These are phyloP conservation scores for Acephala macrosclerotiorum DNA, from an alignment of 2,329 filamentous ascomycete genomes.

Conservation along the genomic window DNA sequence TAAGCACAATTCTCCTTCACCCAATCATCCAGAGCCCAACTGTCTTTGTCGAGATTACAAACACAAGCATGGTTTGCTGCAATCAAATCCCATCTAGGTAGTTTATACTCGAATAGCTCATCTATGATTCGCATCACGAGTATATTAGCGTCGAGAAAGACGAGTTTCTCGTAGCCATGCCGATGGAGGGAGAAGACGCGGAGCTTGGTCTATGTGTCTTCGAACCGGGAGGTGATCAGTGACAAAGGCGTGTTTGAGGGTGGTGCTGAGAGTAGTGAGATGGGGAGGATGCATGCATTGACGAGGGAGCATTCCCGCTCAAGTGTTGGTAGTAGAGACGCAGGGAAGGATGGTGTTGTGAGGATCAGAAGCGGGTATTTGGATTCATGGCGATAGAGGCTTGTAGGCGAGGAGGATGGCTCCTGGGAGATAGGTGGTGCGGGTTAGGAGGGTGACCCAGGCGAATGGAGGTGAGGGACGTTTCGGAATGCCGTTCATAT, in stretches of 20 bases:
- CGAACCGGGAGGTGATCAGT: slow-evolving; percentile 80
- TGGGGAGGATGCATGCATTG: slow-evolving; percentile 69
- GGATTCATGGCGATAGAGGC: slow-evolving; percentile 67
- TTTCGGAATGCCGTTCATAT: neutral
- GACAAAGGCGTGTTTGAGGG: slow-evolving; percentile 56
- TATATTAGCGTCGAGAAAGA: slow-evolving; percentile 89
- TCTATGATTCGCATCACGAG: slow-evolving; percentile 84
- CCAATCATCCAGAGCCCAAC: slow-evolving; percentile 79
- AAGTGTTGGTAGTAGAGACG: slow-evolving; percentile 51
- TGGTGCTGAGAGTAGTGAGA: slow-evolving; percentile 73
- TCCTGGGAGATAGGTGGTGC: slow-evolving; percentile 78
- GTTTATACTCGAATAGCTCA: slow-evolving; percentile 78
- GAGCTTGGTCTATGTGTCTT: slow-evolving; percentile 89
- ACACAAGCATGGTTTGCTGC: slow-evolving; percentile 84
- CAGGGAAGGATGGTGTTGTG: slow-evolving; percentile 77
- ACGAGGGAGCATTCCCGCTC: slow-evolving; percentile 72
- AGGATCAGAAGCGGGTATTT: slow-evolving; percentile 81
- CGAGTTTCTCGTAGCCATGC: slow-evolving; percentile 73
- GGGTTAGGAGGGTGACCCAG: slow-evolving; percentile 86
- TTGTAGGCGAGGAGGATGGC: slow-evolving; percentile 80
- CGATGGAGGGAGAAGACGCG: slow-evolving; percentile 72
- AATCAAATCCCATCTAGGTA: slow-evolving; percentile 74
- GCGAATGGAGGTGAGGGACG: slow-evolving; percentile 36
- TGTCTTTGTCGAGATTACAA: slow-evolving; percentile 78
- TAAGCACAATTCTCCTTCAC: slow-evolving; percentile 61